Evolutionary conservation across 2,329 filamentous ascomycete genomes (phyloP).

Genomic region (Colletotrichum endophyticum): DNA sequence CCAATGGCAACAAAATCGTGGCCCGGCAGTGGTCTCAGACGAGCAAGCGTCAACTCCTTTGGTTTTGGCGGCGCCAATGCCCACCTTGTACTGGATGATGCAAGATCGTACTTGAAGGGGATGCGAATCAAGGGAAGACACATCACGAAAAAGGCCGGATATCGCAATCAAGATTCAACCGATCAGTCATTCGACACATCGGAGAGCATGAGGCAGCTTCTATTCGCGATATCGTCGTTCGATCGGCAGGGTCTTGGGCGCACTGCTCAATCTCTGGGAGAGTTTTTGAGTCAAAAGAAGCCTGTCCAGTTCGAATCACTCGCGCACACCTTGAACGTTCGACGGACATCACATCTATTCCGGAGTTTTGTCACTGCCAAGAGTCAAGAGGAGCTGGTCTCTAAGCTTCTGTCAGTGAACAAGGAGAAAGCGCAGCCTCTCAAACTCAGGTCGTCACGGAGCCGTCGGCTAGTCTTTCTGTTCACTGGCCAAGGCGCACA

Average conservation of each 20-base stretch:
- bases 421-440: background rate
- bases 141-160: background rate
- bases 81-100: background rate
- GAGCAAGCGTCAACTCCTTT: constrained; percentile 7
- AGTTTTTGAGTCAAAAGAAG: background rate
- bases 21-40: background rate
- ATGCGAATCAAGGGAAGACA: background rate
- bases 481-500: constrained; percentile 41
- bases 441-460: background rate
- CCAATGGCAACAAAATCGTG: background rate
- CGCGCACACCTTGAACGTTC: background rate
- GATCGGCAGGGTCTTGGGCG: background rate
- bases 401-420: constrained; percentile 2
- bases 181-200: background rate
- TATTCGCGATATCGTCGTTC: background rate
- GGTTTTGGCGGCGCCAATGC: constrained; percentile 12
- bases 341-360: background rate
- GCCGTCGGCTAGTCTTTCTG: constrained; percentile 22
- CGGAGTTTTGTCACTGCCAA: constrained; percentile 15
- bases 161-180: background rate
- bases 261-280: background rate
- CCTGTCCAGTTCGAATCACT: background rate
- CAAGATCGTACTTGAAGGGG: background rate
- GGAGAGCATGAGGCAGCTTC: background rate
- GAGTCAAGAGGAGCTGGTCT: constrained; percentile 10